Evolutionary conservation across 1,139 yeast species (phyloP), one percentile per base, ranked within the genome.

Genomic region (Pichia sp.): DNA sequence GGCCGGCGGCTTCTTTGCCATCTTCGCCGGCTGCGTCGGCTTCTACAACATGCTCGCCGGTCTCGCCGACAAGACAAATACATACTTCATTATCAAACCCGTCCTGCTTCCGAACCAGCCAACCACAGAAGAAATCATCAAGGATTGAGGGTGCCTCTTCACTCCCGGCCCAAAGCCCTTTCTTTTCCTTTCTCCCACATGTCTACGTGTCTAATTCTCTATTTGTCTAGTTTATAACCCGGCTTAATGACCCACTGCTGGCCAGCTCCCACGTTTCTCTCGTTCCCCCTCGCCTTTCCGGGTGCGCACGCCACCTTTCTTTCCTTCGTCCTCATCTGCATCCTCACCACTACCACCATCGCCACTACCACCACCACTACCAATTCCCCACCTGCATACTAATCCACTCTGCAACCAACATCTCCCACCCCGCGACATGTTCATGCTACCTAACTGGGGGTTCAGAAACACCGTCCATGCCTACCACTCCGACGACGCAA

Each of bases 1-100:
- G 64, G 90, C 89, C n/a, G 92, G 89, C 58, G 93, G 92, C 45
- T 83, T 82, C 49, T 70, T 83, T 62, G 88, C 90, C 33, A 71
- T 85, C 40, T 66, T 85, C 48, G 77, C 87, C 17, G 80, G 87
- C 6, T 71, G 81, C 45, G 66, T 79, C 49, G 93, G 88, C 4
- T 84, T 85, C 74, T 85, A 77, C 67, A 79, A 79, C 61, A 78
- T 74, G 55, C 72, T 69, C 54, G 75, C 78, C 2, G 79, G 79
- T 64, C 63, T 72, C 49, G 72, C 74, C 42, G 76, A 69, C 55
- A 60, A 58, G 5, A 66, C 71, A 24, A 75, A 75, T 66, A 67
- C 77, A 29, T 76, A 75, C 64, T 61, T 78, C 55, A 63, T 64
- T 5, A 68, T 73, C 41, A 66, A 63, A 49, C 71, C 79, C 24